Evolutionary conservation across 257 asterid genomes (phyloP).

Genomic region (Solanum lycopersicoides): DNA sequence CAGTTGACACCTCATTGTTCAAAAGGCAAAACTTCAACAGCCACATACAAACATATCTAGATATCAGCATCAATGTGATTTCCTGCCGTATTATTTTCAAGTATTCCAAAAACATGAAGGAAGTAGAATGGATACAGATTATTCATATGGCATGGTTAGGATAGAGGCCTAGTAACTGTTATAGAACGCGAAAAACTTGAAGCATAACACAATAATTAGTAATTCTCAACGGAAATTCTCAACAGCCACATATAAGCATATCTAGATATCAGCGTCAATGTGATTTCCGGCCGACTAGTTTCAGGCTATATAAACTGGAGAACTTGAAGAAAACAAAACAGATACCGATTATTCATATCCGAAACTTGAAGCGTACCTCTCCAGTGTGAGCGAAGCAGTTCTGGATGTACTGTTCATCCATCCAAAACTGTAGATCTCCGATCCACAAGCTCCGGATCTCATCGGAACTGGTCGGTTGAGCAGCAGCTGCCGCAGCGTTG

Average conservation of each 20-base stretch:
- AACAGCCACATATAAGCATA: background rate
- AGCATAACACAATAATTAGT: background rate
- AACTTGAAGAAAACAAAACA: background rate
- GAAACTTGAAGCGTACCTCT: background rate
- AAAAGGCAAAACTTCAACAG: background rate
- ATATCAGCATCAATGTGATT: background rate
- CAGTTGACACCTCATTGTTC: background rate
- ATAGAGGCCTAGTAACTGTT: background rate
- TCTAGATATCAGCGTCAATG: background rate
- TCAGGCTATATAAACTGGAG: background rate
- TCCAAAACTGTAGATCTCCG: conserved; percentile 95
- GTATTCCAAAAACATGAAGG: background rate
- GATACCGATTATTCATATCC: background rate
- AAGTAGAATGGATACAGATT: background rate
- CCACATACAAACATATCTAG: background rate
- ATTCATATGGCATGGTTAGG: background rate
- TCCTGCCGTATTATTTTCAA: background rate
- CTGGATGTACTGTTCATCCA: conserved; percentile 68
- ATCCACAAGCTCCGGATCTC: conserved; percentile 88
- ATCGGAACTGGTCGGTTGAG: conserved; percentile 37
- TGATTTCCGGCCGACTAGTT: background rate
- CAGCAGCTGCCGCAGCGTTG: conserved; percentile 20
- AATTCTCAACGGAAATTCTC: background rate
- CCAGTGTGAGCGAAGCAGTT: conserved; percentile 44
- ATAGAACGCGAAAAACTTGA: background rate